Base-by-base conservation (phyloP, 192 early-diverging fungal species). In the Thamnidium elegans region DNA sequence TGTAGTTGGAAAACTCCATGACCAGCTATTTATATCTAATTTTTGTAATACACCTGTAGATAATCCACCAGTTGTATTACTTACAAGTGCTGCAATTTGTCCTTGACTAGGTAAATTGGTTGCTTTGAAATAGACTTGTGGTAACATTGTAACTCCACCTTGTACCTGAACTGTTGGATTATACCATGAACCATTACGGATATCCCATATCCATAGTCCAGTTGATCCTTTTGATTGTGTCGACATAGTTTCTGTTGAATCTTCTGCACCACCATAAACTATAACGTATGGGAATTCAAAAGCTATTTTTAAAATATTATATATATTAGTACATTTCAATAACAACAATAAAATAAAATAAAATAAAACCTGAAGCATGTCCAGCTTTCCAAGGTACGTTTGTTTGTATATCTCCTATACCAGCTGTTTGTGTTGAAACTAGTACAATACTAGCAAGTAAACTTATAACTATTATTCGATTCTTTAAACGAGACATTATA, bases 151-250 rank as follows among this genome's bases (percentile, higher is more conserved):
- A n/a, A 45, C 45, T 30, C 54, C 39, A 10, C 51, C 60, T 42
- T 58, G 50, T 42, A 72, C 53, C 19, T 75, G 67, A 34, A 63
- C 58, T 11, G 62, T 59, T 8, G 78, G 77, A 36, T 79, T 58
- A 39, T 76, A 79, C 81, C 81, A 83, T 50, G 69, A 66, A 2
- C 76, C 72, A 15, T 77, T 68, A 1, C 64, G 69, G 0, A 67
- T 69, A 45, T 76, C 71, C 81, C 81, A 83, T 6, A 68, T 71
- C 74, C 76, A 78, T 13, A 83, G 42, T 23, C 73, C 71, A 42
- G 70, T 77, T 23, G 79, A 72, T 15, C 80, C 80, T 6, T 74
- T 50, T 26, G 39, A 36, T 59, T 15, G 11, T 39, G 19, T 59
- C 9, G 58, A 23, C 20, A 23, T 23, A 21, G 48, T 47, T 4